phyloP scores from a whole-genome alignment of 2,329 filamentous ascomycete species.

The Hymenoscyphus linearis region DNA sequence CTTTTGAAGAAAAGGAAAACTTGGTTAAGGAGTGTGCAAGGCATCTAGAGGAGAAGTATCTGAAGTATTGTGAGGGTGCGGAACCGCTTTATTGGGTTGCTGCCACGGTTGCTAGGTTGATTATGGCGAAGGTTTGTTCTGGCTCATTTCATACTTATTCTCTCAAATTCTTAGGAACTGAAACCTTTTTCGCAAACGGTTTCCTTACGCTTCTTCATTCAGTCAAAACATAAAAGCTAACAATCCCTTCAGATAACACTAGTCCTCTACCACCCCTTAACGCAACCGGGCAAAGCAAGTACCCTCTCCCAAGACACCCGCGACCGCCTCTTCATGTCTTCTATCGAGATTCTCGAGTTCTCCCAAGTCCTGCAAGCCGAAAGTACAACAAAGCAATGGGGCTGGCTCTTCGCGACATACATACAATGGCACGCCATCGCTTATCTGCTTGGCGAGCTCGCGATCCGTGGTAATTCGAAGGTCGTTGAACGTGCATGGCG shows the following conservation, averaged over 20 bases:
- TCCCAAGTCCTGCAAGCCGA: constrained; percentile 36
- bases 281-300: constrained; percentile 25
- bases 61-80: constrained; percentile 34
- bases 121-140: constrained; percentile 32
- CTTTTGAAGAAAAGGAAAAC: constrained; percentile 30
- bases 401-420: constrained; percentile 37
- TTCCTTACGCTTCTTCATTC: too few species aligned
- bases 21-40: constrained; percentile 29
- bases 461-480: constrained; percentile 32
- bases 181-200: too few species aligned
- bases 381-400: constrained; percentile 35
- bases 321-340: constrained; percentile 34
- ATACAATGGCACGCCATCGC: constrained; percentile 42
- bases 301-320: constrained; percentile 32
- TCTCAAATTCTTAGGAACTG: background rate
- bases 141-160: background rate
- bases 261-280: constrained; percentile 34
- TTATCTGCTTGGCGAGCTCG: constrained; percentile 38
- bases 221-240: background rate
- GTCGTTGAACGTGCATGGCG: constrained; percentile 39
- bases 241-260: constrained; percentile 27
- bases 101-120: constrained; percentile 37
- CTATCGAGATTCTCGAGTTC: constrained; percentile 39
- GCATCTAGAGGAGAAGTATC: constrained; percentile 29
- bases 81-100: constrained; percentile 47